Percentiles rank a stretch among this genome's conserved stretches.
Conservation (phyloP, 352 stramenopile species). For the Phytophthora multivora region DNA sequence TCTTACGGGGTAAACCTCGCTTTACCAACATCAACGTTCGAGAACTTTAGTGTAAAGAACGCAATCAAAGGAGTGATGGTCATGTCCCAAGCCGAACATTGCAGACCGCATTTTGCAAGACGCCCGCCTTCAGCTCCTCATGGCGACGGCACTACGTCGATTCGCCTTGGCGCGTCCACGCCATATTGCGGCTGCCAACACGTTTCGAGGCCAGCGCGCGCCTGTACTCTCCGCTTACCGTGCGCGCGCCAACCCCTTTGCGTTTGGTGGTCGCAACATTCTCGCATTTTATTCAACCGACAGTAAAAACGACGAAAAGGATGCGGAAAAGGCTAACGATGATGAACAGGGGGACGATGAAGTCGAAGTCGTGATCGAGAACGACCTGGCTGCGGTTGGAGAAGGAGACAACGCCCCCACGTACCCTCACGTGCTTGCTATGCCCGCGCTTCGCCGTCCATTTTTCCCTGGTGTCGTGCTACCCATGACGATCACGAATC, state of each 20-base stretch:
- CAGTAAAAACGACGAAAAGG: conserved; percentile 28
- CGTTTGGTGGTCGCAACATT: conserved; percentile 4
- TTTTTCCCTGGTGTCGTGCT: conserved; percentile 86
- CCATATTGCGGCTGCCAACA: neutral
- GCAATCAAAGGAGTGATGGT: conserved; percentile 18
- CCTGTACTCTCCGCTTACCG: conserved; percentile 3
- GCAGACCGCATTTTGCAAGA: conserved; percentile 1
- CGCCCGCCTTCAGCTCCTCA: conserved; percentile 7
- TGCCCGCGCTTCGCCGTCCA: conserved; percentile 73
- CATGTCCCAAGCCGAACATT: conserved; percentile 1
- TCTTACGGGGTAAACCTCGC: neutral
- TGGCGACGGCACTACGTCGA: conserved; percentile 46
- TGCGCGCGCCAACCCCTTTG: conserved; percentile 13
- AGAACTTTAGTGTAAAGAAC: conserved; percentile 13
- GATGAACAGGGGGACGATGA: conserved; percentile 8
- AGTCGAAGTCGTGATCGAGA: conserved; percentile 61
- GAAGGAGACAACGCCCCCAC: conserved; percentile 73
- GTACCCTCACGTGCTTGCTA: conserved; percentile 79
- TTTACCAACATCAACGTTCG: conserved; percentile 11
- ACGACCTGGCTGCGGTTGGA: conserved; percentile 56
- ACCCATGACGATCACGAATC: conserved; percentile 87
- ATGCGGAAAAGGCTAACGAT: conserved; percentile 35
- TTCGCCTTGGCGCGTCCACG: conserved; percentile 33
- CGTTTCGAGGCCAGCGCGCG: conserved; percentile 4
- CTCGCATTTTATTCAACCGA: conserved; percentile 40